A percentile compares a stretch with the other conserved stretches of the same genome.
Evolutionary conservation across 257 asterid species (phyloP).

Genomic region (Perilla frutescens): DNA sequence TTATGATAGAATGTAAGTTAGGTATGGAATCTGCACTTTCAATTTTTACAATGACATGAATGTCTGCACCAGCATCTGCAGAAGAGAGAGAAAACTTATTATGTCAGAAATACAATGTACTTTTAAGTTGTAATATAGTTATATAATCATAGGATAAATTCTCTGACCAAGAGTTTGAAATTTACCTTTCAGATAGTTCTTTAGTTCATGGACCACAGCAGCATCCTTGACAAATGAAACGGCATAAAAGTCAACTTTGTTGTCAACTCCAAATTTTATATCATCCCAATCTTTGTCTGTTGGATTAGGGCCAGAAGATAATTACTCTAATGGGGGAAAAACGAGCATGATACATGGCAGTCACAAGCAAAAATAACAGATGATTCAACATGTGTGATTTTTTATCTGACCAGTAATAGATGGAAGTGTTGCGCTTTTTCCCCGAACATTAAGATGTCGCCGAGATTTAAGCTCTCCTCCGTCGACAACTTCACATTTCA

Average conservation of each 20-base stretch:
- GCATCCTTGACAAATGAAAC: conserved; percentile 99
- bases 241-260: conserved; percentile 91
- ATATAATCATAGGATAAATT: neutral
- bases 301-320: conserved; percentile 38
- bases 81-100: conserved; percentile 2
- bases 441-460: conserved; percentile 93
- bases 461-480: conserved; percentile 99
- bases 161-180: conserved; percentile 5
- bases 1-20: conserved; percentile 81
- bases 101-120: conserved; percentile 24
- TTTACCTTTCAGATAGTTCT: conserved; percentile 84
- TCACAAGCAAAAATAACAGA: conserved; percentile 17
- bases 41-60: conserved; percentile 91
- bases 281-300: conserved; percentile 99
- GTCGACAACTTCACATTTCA: conserved; percentile 91
- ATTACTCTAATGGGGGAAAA: conserved; percentile 22
- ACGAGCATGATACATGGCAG: conserved; percentile 5
- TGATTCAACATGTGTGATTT: conserved; percentile 20
- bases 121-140: neutral
- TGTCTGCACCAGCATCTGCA: conserved; percentile 78
- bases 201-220: conserved; percentile 93
- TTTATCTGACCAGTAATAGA: conserved; percentile 82
- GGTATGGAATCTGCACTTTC: conserved; percentile 99
- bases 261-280: conserved; percentile 95
- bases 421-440: conserved; percentile 97